phyloP scores from a whole-genome alignment of 768 basidiomycete species.

The Clavaria fumosa region DNA sequence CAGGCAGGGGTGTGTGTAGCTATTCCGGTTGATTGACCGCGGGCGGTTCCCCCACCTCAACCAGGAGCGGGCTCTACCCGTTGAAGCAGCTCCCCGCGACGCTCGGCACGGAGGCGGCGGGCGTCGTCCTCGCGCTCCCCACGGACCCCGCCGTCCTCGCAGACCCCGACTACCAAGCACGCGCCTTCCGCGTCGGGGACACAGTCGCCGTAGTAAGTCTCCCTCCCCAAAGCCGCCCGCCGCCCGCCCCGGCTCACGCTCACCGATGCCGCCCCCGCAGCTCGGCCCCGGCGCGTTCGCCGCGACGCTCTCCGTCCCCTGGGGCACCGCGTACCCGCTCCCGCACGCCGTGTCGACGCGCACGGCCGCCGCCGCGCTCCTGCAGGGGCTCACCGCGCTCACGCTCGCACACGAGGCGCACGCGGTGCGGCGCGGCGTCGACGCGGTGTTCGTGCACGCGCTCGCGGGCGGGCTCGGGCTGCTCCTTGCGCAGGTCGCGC shows the following conservation, averaged over 20 bases:
- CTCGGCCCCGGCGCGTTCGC: too few relatives aligned
- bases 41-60: conserved; percentile 1
- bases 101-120: conserved; percentile 68
- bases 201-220: conserved; percentile 52
- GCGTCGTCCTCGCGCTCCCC: conserved; percentile 61
- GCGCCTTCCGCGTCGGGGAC: conserved; percentile 51
- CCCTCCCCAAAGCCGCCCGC: too few relatives aligned
- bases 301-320: conserved; percentile 55
- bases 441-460: conserved; percentile 76
- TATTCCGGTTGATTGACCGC: too few relatives aligned
- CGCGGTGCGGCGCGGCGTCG: conserved; percentile 61
- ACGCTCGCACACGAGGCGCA: conserved; percentile 78
- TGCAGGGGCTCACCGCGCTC: conserved; percentile 69
- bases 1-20: background rate
- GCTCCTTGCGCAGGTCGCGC: conserved; percentile 51
- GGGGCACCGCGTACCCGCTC: conserved; percentile 45
- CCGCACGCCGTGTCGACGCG: conserved; percentile 45
- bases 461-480: conserved; percentile 82
- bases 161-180: conserved; percentile 45
- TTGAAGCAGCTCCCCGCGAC: conserved; percentile 41
- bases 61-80: conserved; percentile 51
- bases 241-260: too few relatives aligned
- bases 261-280: too few relatives aligned
- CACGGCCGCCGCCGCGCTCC: conserved; percentile 47
- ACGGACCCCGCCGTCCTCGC: conserved; percentile 44